Evolutionary conservation across 768 basidiomycete species (phyloP).

Genomic region (Chalciporus chontae): DNA sequence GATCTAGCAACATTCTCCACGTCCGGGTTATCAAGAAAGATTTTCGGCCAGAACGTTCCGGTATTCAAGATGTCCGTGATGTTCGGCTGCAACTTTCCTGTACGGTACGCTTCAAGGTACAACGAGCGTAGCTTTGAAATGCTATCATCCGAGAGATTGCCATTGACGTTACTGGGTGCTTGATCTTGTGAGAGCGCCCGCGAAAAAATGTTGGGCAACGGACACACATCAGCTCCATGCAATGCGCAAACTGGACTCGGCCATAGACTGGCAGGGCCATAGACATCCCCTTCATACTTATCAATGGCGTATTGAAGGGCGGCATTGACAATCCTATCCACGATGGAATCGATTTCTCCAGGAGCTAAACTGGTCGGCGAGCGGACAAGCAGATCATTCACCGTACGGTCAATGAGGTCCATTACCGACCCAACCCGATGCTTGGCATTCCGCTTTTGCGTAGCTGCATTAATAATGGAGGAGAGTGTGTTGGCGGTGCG

Average conservation of each 20-base stretch:
- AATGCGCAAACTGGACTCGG: constrained; percentile 57
- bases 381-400: constrained; percentile 55
- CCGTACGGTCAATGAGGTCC: constrained; percentile 71
- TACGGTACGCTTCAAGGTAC: constrained; percentile 64
- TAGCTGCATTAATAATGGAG: constrained; percentile 47
- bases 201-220: constrained; percentile 51
- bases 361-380: constrained; percentile 43
- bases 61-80: constrained; percentile 59
- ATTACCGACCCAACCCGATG: constrained; percentile 65
- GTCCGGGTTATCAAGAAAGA: constrained; percentile 81
- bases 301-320: constrained; percentile 78
- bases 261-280: constrained; percentile 45
- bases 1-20: constrained; percentile 60
- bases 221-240: constrained; percentile 56
- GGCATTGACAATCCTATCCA: constrained; percentile 68
- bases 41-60: constrained; percentile 62
- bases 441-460: constrained; percentile 48
- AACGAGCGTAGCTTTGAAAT: constrained; percentile 37
- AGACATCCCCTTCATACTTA: constrained; percentile 43
- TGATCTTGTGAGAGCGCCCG: constrained; percentile 26
- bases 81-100: constrained; percentile 53
- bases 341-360: constrained; percentile 61
- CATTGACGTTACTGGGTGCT: constrained; percentile 20
- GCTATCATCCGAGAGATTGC: constrained; percentile 13
- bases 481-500: constrained; percentile 58